phyloP scores from a whole-genome alignment of 306 rosid species.

The Castanea crenata region DNA sequence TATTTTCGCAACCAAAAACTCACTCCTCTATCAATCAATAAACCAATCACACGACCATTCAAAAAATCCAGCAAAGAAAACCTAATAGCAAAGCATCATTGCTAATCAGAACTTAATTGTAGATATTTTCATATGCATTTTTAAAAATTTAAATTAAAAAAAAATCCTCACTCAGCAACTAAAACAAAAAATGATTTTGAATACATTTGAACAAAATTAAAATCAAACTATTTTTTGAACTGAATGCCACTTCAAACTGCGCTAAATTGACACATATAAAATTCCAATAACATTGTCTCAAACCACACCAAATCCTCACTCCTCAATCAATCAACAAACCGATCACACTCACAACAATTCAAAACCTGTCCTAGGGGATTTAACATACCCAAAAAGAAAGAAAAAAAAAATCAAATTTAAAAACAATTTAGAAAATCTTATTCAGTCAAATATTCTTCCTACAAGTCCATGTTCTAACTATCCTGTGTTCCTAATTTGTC shows the following conservation, averaged over 20 bases:
- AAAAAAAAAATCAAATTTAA: no score
- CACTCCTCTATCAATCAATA: conserved; percentile 19
- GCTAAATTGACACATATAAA: not conserved
- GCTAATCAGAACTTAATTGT: not conserved
- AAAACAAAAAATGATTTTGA: not conserved
- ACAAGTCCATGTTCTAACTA: no score
- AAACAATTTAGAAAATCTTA: no score
- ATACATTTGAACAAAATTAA: not conserved
- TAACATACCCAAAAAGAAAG: no score
- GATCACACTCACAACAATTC: not conserved
- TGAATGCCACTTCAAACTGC: not conserved
- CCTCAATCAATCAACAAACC: not conserved
- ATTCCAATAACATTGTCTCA: not conserved
- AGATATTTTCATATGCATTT: not conserved
- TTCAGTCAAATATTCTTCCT: no score
- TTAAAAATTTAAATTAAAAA: not conserved
- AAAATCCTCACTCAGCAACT: not conserved
- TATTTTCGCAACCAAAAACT: conserved; percentile 3
- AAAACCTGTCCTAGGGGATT: not conserved
- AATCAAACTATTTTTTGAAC: not conserved
- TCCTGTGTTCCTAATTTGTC: no score
- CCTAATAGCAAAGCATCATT: conserved; percentile 7
- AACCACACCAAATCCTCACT: conserved; percentile 4
- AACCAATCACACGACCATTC: not conserved
- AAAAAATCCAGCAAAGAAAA: conserved; percentile 4